Evolutionary conservation across 371 early-diverging fungal species (phyloP).

Genomic region (Synchytrium microbalum): DNA sequence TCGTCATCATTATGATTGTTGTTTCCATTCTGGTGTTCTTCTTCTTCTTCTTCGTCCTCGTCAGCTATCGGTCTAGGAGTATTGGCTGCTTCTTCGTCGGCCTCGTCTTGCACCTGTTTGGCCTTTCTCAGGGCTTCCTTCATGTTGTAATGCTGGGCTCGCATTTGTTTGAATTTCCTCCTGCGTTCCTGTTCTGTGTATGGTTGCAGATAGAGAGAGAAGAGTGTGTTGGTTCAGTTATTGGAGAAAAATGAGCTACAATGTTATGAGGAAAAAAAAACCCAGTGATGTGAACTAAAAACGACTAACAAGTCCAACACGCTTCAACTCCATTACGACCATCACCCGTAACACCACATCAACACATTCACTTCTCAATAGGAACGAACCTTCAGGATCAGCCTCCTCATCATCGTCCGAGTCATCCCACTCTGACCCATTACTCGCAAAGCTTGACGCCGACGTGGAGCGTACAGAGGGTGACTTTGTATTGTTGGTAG

Average conservation of each 20-base stretch:
- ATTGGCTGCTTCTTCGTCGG: constrained; percentile 35
- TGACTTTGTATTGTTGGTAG: no score
- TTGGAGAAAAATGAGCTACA: background rate
- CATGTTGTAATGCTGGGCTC: constrained; percentile 83
- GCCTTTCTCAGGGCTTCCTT: constrained; percentile 51
- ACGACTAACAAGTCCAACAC: background rate
- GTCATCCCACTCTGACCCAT: constrained; percentile 29
- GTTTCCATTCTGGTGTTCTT: no score
- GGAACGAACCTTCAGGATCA: constrained; percentile 20
- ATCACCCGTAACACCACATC: background rate
- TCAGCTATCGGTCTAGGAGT: no score
- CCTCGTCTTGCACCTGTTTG: constrained; percentile 32
- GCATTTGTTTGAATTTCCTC: constrained; percentile 60
- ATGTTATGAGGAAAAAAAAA: background rate
- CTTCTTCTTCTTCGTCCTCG: no score
- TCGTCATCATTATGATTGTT: no score
- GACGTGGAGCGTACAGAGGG: no score
- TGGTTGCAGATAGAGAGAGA: background rate
- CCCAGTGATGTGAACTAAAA: background rate
- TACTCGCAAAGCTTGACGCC: background rate
- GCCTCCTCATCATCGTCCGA: constrained; percentile 22
- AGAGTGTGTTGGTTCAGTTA: background rate
- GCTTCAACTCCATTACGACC: background rate
- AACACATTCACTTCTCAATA: no score
- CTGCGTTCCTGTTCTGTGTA: constrained; percentile 10